These are phyloP conservation scores for Verticillium zaregamsianum DNA, from an alignment of 2,329 filamentous ascomycete species.

Conservation along the genomic window DNA sequence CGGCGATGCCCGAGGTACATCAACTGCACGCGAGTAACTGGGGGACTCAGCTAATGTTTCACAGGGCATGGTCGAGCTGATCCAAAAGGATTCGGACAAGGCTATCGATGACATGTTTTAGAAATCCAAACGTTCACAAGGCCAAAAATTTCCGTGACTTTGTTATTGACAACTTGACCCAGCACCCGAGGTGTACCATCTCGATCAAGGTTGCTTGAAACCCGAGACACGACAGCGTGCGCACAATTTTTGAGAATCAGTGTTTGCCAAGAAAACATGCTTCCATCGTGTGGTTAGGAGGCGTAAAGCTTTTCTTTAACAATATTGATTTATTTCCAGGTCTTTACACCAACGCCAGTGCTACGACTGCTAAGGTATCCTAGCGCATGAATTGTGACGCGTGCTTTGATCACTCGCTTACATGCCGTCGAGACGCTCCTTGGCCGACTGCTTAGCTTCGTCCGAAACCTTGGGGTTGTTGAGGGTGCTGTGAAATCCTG, in stretches of 20 bases:
- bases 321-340: too few species aligned
- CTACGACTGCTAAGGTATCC: not conserved
- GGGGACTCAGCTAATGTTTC: constrained; percentile 15
- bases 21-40: not conserved
- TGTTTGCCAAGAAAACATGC: too few species aligned
- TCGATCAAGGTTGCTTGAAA: too few species aligned
- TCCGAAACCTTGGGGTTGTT: constrained; percentile 54
- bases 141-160: too few species aligned
- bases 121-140: constrained; percentile 1
- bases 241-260: too few species aligned
- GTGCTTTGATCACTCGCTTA: constrained; percentile 4
- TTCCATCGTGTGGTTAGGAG: too few species aligned
- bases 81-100: constrained; percentile 91
- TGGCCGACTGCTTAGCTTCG: constrained; percentile 51
- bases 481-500: constrained; percentile 30
- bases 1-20: constrained; percentile 88
- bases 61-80: constrained; percentile 91
- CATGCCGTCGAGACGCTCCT: constrained; percentile 45
- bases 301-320: too few species aligned
- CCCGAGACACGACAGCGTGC: too few species aligned
- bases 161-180: too few species aligned
- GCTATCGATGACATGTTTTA: constrained; percentile 80
- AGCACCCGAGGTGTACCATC: too few species aligned
- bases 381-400: not conserved
- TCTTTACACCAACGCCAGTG: too few species aligned